A percentile compares a stretch with the other conserved stretches of the same genome.
Conservation (phyloP, 495 filamentous ascomycete species). For the Neurospora sp. region DNA sequence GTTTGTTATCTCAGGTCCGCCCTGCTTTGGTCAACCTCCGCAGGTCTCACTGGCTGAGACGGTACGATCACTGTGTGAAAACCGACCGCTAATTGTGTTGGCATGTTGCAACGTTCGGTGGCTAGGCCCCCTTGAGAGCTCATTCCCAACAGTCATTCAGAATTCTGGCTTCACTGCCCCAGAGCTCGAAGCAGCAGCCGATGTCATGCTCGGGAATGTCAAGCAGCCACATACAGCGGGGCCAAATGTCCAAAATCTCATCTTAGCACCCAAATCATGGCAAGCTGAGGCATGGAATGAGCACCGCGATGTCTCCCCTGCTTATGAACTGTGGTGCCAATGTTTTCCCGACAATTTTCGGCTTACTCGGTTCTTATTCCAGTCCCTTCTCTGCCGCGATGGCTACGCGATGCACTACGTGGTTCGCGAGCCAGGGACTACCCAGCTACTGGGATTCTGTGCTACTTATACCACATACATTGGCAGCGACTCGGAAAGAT, state of each 20-base stretch:
- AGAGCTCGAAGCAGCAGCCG: slow-evolving; percentile 45
- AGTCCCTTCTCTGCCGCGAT: slow-evolving; percentile 45
- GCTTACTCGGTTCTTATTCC: slow-evolving; percentile 34
- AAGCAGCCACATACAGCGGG: slow-evolving; percentile 5
- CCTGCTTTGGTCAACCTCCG: slow-evolving; percentile 23
- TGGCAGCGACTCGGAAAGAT: slow-evolving; percentile 38
- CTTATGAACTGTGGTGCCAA: slow-evolving; percentile 42
- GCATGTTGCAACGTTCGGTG: slow-evolving; percentile 34
- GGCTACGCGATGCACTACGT: slow-evolving; percentile 55
- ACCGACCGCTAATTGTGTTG: slow-evolving; percentile 41
- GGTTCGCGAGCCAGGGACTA: slow-evolving; percentile 41
- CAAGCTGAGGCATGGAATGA: slow-evolving; percentile 37
- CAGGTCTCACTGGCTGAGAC: slow-evolving; percentile 36
- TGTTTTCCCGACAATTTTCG: slow-evolving; percentile 36
- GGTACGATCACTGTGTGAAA: slow-evolving; percentile 32
- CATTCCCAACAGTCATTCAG: slow-evolving; percentile 39
- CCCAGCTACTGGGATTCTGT: slow-evolving; percentile 46
- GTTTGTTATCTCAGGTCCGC: slow-evolving; percentile 40
- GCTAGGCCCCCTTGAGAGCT: slow-evolving; percentile 23
- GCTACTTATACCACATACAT: slow-evolving; percentile 50
- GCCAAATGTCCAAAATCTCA: slow-evolving; percentile 26
- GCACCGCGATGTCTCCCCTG: slow-evolving; percentile 27
- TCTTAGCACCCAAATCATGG: slow-evolving; percentile 35
- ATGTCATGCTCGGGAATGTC: slow-evolving; percentile 39
- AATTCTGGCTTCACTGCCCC: slow-evolving; percentile 36